Conservation (phyloP, 176 grass and related monocot species). For the Zea luxurians region DNA sequence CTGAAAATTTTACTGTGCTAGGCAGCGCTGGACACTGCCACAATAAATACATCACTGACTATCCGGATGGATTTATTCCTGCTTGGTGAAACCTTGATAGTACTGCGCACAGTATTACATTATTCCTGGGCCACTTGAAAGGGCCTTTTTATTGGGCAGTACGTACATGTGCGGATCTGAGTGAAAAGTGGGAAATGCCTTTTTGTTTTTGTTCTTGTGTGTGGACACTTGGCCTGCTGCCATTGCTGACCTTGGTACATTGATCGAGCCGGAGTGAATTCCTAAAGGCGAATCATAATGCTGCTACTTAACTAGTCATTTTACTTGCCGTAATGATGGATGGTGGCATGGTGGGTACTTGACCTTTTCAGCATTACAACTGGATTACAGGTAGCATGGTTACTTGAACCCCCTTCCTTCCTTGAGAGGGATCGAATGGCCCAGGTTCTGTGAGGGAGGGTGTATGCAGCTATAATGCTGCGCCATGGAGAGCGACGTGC, state of each 20-base stretch:
- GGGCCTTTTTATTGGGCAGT: slow-evolving; percentile 4
- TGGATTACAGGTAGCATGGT: background rate
- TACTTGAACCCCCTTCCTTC: background rate
- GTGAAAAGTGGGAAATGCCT: background rate
- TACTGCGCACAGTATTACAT: background rate
- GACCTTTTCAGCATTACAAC: background rate
- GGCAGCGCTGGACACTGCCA: background rate
- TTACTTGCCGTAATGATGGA: background rate
- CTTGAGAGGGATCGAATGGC: background rate
- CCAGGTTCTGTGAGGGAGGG: no score
- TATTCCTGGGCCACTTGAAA: background rate
- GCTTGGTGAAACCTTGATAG: slow-evolving; percentile 23
- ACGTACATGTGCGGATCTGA: slow-evolving; percentile 6
- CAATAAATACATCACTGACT: slow-evolving; percentile 1
- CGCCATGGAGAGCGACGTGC: background rate
- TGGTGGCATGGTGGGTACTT: background rate
- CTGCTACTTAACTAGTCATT: background rate
- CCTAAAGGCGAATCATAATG: background rate
- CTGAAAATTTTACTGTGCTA: background rate
- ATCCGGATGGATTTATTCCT: slow-evolving; percentile 1
- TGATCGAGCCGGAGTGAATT: background rate
- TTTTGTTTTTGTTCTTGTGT: slow-evolving; percentile 28
- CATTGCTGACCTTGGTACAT: slow-evolving; percentile 7
- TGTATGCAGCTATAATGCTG: background rate
- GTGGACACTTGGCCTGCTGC: slow-evolving; percentile 20